A percentile compares a stretch with the other conserved stretches of the same genome.
Evolutionary conservation across 1,139 yeast species (phyloP).

Genomic region (Protomyces pachydermus): DNA sequence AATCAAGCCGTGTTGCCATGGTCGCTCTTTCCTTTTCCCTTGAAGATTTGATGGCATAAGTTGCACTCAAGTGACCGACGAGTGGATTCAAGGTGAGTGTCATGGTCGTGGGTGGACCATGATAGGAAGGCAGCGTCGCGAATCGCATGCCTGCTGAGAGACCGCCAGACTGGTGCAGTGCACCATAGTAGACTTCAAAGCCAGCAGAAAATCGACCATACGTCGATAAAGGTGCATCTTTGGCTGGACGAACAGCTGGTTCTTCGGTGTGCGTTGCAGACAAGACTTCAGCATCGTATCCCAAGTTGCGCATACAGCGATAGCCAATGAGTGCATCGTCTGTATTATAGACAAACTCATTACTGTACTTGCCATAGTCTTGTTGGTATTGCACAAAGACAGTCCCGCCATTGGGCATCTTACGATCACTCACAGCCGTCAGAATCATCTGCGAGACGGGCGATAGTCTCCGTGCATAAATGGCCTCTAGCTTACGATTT

Average conservation of each 20-base stretch:
- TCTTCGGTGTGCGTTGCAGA: not conserved
- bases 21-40: constrained; percentile 3
- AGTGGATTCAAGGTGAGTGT: constrained; percentile 85
- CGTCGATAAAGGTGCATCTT: constrained; percentile 43
- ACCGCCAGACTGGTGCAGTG: constrained; percentile 53
- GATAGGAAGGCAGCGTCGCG: constrained; percentile 76
- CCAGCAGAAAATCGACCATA: constrained; percentile 59
- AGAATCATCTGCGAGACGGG: constrained; percentile 59
- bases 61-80: constrained; percentile 82
- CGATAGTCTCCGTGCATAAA: constrained; percentile 65
- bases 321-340: constrained; percentile 84
- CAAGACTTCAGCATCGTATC: constrained; percentile 34
- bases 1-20: constrained; percentile 64
- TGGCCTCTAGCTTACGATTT: constrained; percentile 79
- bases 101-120: constrained; percentile 85
- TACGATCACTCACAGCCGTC: constrained; percentile 70
- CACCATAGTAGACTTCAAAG: constrained; percentile 85
- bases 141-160: constrained; percentile 78
- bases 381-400: constrained; percentile 65
- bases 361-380: constrained; percentile 58
- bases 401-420: constrained; percentile 52
- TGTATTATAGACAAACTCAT: constrained; percentile 80
- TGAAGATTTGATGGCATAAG: constrained; percentile 70
- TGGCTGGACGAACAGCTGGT: not conserved
- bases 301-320: constrained; percentile 69